phyloP scores from a whole-genome alignment of 495 filamentous ascomycete species.

The Wilcoxina mikolae region DNA sequence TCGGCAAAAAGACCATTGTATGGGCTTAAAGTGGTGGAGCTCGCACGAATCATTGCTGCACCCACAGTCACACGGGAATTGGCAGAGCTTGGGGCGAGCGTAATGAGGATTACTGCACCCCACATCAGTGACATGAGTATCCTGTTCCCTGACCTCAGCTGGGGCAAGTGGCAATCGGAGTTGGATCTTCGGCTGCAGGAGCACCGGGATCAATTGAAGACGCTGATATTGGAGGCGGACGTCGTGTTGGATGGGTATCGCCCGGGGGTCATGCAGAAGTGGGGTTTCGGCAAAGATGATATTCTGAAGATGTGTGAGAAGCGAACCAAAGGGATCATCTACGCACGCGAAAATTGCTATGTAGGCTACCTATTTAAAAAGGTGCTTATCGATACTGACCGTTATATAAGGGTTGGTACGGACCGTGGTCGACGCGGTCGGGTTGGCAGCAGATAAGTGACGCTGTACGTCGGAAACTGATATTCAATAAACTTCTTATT shows the following conservation, averaged over 20 bases:
- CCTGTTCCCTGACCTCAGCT: constrained; percentile 39
- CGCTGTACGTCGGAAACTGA: constrained; percentile 29
- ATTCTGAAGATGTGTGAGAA: constrained; percentile 38
- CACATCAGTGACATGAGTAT: constrained; percentile 36
- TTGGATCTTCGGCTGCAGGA: constrained; percentile 36
- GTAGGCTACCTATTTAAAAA: too few species aligned
- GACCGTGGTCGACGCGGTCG: constrained; percentile 37
- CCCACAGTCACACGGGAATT: constrained; percentile 40
- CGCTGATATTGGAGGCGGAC: constrained; percentile 40
- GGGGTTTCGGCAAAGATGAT: constrained; percentile 37
- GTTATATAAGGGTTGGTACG: too few species aligned
- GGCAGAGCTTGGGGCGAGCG: constrained; percentile 45
- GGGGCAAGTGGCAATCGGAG: constrained; percentile 42
- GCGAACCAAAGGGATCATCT: constrained; percentile 36
- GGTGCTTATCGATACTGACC: too few species aligned
- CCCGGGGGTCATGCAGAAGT: constrained; percentile 36
- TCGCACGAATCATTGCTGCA: constrained; percentile 47
- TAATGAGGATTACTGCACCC: constrained; percentile 45
- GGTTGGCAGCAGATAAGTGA: constrained; percentile 47
- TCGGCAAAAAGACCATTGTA: constrained; percentile 36
- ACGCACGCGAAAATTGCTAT: constrained; percentile 43
- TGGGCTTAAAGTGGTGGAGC: constrained; percentile 45
- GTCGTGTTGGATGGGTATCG: constrained; percentile 47
- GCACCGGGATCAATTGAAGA: constrained; percentile 32
- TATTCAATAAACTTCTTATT: background rate